Evolutionary conservation across 208 protist species (phyloP).

Genomic region (Phytomonas francai): DNA sequence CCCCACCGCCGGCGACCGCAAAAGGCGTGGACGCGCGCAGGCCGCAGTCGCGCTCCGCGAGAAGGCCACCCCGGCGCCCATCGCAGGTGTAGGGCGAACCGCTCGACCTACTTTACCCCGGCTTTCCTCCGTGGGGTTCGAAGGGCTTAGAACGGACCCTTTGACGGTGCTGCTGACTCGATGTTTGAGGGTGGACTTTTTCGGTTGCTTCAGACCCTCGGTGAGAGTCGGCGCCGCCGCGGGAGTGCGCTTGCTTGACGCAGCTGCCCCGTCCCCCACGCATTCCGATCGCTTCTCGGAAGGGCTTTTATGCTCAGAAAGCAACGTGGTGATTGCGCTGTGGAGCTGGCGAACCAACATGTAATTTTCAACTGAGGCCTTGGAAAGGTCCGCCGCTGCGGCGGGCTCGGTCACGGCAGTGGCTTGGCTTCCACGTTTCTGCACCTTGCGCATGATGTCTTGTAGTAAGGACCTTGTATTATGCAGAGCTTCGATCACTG

Average conservation of each 20-base stretch:
- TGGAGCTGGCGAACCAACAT: background rate
- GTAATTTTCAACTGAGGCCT: background rate
- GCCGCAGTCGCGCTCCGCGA: conserved; percentile 11
- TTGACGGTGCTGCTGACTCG: background rate
- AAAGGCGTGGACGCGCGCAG: background rate
- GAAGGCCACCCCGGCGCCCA: conserved; percentile 5
- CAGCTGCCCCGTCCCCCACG: background rate
- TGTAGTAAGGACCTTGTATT: background rate
- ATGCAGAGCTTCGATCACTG: background rate
- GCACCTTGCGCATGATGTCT: background rate
- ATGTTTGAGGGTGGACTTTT: background rate
- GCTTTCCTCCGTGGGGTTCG: background rate
- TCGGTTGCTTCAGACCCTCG: background rate
- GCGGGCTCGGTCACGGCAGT: background rate
- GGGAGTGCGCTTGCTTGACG: background rate
- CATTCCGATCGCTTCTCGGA: background rate
- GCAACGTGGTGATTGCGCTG: background rate
- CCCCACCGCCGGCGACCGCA: background rate
- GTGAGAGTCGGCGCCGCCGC: background rate
- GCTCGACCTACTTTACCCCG: background rate
- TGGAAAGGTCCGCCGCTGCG: background rate
- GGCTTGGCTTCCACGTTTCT: background rate
- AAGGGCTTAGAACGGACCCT: background rate
- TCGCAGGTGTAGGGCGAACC: background rate
- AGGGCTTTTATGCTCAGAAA: background rate